Conservation (phyloP, 495 filamentous ascomycete genomes). For the Podospora bellae-mahoneyi region DNA sequence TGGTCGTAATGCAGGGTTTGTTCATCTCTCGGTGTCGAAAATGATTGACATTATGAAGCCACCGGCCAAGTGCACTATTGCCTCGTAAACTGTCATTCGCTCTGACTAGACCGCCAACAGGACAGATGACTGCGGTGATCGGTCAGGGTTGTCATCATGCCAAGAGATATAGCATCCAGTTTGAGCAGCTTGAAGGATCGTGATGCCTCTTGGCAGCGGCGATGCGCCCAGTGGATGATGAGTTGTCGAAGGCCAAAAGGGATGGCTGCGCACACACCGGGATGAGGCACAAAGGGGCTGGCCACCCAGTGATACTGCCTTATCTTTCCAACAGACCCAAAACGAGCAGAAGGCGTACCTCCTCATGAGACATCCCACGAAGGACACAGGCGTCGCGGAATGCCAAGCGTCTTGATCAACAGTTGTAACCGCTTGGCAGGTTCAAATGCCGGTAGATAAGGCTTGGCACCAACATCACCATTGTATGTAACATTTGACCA, state of each 20-base stretch:
- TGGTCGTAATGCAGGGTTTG: not conserved
- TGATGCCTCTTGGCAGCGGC: not conserved
- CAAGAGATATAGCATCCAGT: not conserved
- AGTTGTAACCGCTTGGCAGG: constrained; percentile 29
- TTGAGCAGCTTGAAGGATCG: not conserved
- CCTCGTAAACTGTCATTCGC: not conserved
- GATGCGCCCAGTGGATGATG: not conserved
- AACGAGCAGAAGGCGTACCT: not conserved
- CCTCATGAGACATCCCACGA: constrained; percentile 22
- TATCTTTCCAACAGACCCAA: not conserved
- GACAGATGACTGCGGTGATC: not conserved
- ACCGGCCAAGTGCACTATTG: not conserved
- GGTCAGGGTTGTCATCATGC: not conserved
- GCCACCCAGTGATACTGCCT: not conserved
- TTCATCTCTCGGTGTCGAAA: not conserved
- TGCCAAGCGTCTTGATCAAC: constrained; percentile 29
- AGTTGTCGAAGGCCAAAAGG: not conserved
- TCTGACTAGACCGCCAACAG: not conserved
- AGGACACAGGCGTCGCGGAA: constrained; percentile 15
- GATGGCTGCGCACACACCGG: not conserved
- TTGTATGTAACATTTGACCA: not conserved
- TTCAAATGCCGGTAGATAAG: constrained; percentile 15
- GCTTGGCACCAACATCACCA: constrained; percentile 16
- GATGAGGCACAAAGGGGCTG: not conserved
- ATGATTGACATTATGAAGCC: not conserved